Conservation (phyloP, 2,329 filamentous ascomycete species). For the Pestalotiopsis sp. region DNA sequence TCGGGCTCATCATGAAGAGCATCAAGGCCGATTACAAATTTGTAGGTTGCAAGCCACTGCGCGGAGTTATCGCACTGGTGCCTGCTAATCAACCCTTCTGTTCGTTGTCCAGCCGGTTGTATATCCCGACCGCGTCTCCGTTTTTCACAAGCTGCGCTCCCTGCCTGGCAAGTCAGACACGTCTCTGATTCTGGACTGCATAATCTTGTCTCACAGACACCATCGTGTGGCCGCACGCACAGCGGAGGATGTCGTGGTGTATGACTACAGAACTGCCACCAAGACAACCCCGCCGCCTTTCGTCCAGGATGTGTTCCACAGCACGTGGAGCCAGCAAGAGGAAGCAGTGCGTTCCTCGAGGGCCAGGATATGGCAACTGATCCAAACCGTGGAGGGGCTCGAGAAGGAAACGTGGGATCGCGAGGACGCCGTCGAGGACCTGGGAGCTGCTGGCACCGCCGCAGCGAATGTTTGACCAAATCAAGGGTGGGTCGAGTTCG, state of each 20-base stretch:
- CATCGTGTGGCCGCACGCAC: constrained; percentile 74
- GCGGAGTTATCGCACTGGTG: background rate
- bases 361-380: constrained; percentile 56
- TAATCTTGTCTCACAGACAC: constrained; percentile 76
- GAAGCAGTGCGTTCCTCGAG: constrained; percentile 55
- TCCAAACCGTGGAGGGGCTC: constrained; percentile 59
- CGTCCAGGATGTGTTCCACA: constrained; percentile 61
- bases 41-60: constrained; percentile 50
- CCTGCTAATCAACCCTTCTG: background rate
- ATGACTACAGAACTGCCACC: constrained; percentile 66
- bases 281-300: constrained; percentile 63
- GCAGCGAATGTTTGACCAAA: background rate
- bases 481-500: background rate
- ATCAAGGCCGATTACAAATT: constrained; percentile 89
- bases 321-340: constrained; percentile 65
- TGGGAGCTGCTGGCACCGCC: constrained; percentile 44
- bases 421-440: constrained; percentile 70
- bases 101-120: constrained; percentile 70
- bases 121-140: constrained; percentile 80
- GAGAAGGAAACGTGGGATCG: constrained; percentile 78
- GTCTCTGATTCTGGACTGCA: constrained; percentile 61
- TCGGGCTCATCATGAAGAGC: constrained; percentile 77
- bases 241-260: constrained; percentile 77
- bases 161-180: constrained; percentile 44
- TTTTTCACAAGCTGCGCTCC: constrained; percentile 75